Percentiles rank a stretch among this genome's conserved stretches.
phyloP scores from a whole-genome alignment of 2,329 filamentous ascomycete species.

The Alternaria brassicae region DNA sequence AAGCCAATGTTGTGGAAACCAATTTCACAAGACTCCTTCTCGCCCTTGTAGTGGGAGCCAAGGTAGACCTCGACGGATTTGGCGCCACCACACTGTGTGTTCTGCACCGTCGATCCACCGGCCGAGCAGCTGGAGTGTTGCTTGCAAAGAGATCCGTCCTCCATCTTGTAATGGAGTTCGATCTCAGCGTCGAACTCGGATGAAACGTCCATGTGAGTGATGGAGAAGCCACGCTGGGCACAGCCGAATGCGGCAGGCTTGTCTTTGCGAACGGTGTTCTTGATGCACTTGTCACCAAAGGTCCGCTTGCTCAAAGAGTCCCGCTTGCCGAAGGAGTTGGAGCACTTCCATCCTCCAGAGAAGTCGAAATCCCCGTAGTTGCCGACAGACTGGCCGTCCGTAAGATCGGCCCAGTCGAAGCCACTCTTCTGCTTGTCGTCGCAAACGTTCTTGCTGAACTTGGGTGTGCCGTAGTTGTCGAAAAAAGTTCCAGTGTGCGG shows the following conservation, averaged over 20 bases:
- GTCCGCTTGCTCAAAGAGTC: slow-evolving; percentile 59
- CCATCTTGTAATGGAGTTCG: slow-evolving; percentile 87
- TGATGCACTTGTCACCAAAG: slow-evolving; percentile 54
- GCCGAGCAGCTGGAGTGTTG: slow-evolving; percentile 70
- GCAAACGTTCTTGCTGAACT: slow-evolving; percentile 80
- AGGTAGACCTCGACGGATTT: slow-evolving; percentile 75
- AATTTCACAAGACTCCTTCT: slow-evolving; percentile 69
- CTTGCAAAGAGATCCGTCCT: slow-evolving; percentile 81
- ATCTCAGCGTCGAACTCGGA: slow-evolving; percentile 78
- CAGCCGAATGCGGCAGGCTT: slow-evolving; percentile 73
- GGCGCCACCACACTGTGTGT: slow-evolving; percentile 92
- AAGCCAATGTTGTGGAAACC: slow-evolving; percentile 78
- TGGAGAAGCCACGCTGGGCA: slow-evolving; percentile 69
- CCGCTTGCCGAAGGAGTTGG: slow-evolving; percentile 66
- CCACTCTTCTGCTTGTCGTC: slow-evolving; percentile 71
- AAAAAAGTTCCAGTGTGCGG: slow-evolving; percentile 60
- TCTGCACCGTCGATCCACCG: slow-evolving; percentile 73
- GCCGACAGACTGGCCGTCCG: slow-evolving; percentile 57
- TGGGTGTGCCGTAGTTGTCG: slow-evolving; percentile 69
- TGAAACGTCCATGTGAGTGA: slow-evolving; percentile 75
- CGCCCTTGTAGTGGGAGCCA: slow-evolving; percentile 57
- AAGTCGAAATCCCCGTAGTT: slow-evolving; percentile 73
- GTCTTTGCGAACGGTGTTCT: slow-evolving; percentile 58
- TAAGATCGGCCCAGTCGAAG: slow-evolving; percentile 74
- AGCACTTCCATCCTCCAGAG: slow-evolving; percentile 72